Conservation (phyloP, 805 yeast genomes). For the Wickerhamomyces queroliae region DNA sequence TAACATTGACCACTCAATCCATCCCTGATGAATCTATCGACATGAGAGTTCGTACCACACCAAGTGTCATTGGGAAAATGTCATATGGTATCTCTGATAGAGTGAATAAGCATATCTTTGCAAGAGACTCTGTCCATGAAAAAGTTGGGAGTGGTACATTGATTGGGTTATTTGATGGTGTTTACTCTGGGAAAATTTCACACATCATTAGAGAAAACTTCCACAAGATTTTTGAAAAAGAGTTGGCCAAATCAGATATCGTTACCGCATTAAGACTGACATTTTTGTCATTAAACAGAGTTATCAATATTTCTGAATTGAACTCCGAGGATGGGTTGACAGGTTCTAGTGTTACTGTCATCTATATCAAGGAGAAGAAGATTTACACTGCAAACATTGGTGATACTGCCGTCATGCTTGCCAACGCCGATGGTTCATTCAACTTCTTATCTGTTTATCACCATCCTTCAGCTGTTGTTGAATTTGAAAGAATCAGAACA, state of each 20-base stretch:
- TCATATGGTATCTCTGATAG: constrained; percentile 91
- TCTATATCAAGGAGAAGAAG: constrained; percentile 66
- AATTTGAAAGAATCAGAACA: constrained; percentile 81
- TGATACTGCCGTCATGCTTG: constrained; percentile 76
- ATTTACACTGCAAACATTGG: constrained; percentile 87
- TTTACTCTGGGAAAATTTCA: constrained; percentile 60
- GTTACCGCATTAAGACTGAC: constrained; percentile 78
- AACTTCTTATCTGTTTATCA: constrained; percentile 70
- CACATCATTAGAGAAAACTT: constrained; percentile 67
- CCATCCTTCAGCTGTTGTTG: constrained; percentile 72
- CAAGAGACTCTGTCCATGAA: constrained; percentile 82
- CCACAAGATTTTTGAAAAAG: constrained; percentile 61
- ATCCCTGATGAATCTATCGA: constrained; percentile 85
- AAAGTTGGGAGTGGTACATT: constrained; percentile 79
- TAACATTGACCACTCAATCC: constrained; percentile 80
- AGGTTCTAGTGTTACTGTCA: constrained; percentile 82
- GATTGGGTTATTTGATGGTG: constrained; percentile 81
- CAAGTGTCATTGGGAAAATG: constrained; percentile 67
- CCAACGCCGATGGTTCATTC: constrained; percentile 78
- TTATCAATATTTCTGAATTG: constrained; percentile 49
- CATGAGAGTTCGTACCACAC: constrained; percentile 85
- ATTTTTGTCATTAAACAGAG: constrained; percentile 74
- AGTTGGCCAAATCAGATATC: constrained; percentile 48
- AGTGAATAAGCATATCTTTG: constrained; percentile 65
- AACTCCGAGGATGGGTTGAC: constrained; percentile 64